phyloP scores from a whole-genome alignment of 305 asterid genomes.

The Fraxinus sp. region DNA sequence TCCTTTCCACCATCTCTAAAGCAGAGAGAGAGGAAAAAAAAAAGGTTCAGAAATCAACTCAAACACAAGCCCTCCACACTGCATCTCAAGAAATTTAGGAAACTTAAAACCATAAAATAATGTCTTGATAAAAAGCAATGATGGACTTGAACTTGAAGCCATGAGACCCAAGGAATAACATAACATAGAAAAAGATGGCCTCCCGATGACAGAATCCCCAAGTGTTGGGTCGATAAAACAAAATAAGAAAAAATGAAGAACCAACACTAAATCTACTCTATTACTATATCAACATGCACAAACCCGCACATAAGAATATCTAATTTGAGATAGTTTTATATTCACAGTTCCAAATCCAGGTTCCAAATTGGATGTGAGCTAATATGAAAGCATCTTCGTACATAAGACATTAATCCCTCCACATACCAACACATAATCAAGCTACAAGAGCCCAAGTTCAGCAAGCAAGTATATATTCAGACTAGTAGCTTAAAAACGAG shows the following conservation, averaged over 20 bases:
- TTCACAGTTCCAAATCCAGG: not conserved
- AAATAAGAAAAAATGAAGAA: not conserved
- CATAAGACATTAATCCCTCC: not conserved
- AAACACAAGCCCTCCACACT: not conserved
- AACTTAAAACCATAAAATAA: not conserved
- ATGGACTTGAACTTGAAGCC: not conserved
- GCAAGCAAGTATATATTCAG: not conserved
- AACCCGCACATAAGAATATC: not conserved
- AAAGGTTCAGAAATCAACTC: not conserved
- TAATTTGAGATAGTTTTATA: not conserved
- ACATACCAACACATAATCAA: not conserved
- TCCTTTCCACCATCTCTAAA: slow-evolving; percentile 54
- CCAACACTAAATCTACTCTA: not conserved
- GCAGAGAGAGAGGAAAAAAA: not conserved
- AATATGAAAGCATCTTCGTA: not conserved
- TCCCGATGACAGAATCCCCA: not conserved
- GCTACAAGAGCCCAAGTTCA: not conserved
- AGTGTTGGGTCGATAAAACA: not conserved
- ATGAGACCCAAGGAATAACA: not conserved
- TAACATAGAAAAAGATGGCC: not conserved
- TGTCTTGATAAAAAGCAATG: not conserved
- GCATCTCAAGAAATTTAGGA: not conserved
- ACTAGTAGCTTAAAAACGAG: not conserved
- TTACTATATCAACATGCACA: not conserved
- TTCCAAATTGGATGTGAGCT: not conserved